Evolutionary conservation across 2,329 filamentous ascomycete species (phyloP), one percentile per base, ranked within the genome.

Genomic region (Paecilomyces sp.): DNA sequence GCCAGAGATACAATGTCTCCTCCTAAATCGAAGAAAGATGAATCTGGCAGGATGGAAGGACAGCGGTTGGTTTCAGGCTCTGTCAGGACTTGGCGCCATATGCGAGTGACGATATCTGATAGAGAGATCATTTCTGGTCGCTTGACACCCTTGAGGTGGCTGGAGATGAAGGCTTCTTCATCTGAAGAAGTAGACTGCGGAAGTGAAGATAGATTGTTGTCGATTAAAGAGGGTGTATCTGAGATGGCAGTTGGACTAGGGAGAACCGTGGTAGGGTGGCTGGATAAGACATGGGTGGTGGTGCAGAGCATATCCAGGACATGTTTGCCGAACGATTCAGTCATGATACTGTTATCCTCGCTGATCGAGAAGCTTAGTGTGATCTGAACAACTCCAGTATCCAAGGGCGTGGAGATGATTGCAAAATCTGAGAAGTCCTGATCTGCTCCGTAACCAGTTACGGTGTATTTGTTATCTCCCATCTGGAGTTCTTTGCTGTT

Each of bases 1-100:
- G 73, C 76, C 56, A 78, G 68, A 22, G 71, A 72, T 63, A 77
- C 72, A 31, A 79, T 68, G 52, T 77, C 76, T 8, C 76, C 76
- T 3, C 75, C 75, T 2, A 76, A 70, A 3, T 74, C 71, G 58
- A 76, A 77, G 67, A 78, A 77, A 1, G 74, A 77, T 0, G 74
- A 73, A 50, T 76, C 72, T 15, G 76, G 69, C 47, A 75, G 73
- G 67, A 74, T 70, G 2, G 67, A 30, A 1, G 68, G 58, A 22
- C 66, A 64, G 2, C 51, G 22, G 11, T 64, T 67, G 8, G 63
- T 66, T 31, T 65, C 61, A 9, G 64, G 57, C 13, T 68, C 63
- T 9, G 67, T 68, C 0, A 78, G 68, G 11, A 77, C 74, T 57
- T 76, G 72, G 31, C 74, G 68, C 76, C 76, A 78, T 13, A 71